phyloP scores from a whole-genome alignment of 805 yeast species.

The Kluyveromyces aestuarii region DNA sequence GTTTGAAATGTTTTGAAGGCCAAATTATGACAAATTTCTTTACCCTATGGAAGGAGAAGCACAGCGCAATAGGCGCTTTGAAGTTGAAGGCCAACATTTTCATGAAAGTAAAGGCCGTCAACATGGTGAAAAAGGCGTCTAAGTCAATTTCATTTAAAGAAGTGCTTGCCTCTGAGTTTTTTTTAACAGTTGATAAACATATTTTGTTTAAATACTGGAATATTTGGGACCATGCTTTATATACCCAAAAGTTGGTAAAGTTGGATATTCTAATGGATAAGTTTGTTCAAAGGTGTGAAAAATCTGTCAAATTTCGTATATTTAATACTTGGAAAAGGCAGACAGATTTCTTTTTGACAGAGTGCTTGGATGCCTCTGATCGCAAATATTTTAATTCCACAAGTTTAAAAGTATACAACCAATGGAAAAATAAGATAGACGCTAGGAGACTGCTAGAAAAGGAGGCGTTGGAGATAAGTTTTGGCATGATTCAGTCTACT shows the following conservation, averaged over 20 bases:
- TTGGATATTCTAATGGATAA: constrained; percentile 6
- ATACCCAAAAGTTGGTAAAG: constrained; percentile 2
- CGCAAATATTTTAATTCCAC: constrained; percentile 3
- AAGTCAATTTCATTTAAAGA: constrained; percentile 5
- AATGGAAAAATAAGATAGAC: background rate
- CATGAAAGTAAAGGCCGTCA: constrained; percentile 7
- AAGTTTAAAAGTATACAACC: background rate
- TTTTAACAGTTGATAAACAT: background rate
- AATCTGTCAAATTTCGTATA: background rate
- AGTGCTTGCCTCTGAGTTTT: background rate
- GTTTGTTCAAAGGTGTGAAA: constrained; percentile 2
- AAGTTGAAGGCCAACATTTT: constrained; percentile 8
- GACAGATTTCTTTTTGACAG: constrained; percentile 3
- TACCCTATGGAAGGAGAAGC: background rate
- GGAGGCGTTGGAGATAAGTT: background rate
- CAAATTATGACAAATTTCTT: background rate
- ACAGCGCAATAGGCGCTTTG: background rate
- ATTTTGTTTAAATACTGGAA: background rate
- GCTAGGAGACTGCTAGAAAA: background rate
- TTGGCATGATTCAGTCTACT: constrained; percentile 14
- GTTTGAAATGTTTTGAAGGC: constrained; percentile 2
- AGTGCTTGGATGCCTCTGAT: constrained; percentile 8
- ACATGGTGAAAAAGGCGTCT: constrained; percentile 7
- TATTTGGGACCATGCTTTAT: constrained; percentile 2
- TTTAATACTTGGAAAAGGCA: constrained; percentile 9